phyloP scores from a whole-genome alignment of 495 filamentous ascomycete species.

The Podospora pseudopauciseta region DNA sequence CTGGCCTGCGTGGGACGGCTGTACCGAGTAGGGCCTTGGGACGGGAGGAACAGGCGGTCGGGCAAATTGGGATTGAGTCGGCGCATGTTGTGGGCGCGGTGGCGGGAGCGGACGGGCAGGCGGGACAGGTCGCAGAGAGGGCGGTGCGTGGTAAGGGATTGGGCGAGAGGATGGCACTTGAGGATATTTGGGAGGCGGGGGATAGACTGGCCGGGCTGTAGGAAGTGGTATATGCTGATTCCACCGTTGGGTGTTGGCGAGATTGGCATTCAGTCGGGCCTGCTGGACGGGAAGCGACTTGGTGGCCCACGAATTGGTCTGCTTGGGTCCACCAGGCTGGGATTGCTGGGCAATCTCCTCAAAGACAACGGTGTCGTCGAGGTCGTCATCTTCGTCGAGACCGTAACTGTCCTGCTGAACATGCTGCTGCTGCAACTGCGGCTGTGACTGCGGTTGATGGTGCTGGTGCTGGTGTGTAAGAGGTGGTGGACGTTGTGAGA shows the following conservation, averaged over 20 bases:
- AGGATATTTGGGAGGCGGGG: neutral
- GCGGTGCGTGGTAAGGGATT: conserved; percentile 7
- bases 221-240: conserved; percentile 20
- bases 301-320: neutral
- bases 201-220: conserved; percentile 19
- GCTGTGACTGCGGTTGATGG: conserved; percentile 2
- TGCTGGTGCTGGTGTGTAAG: conserved; percentile 8
- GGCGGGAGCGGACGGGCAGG: conserved; percentile 18
- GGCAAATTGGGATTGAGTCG: conserved; percentile 25
- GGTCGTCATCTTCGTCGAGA: conserved; percentile 33
- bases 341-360: conserved; percentile 21
- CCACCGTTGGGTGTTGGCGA: conserved; percentile 25
- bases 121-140: conserved; percentile 22
- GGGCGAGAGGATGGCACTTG: conserved; percentile 7
- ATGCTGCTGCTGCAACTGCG: neutral
- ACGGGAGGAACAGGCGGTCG: conserved; percentile 14
- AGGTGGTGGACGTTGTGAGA: conserved; percentile 22
- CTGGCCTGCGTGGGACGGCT: conserved; percentile 17
- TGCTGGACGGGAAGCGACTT: conserved; percentile 16
- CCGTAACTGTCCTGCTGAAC: conserved; percentile 16
- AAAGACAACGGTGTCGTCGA: conserved; percentile 32
- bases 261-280: conserved; percentile 13
- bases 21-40: conserved; percentile 17
- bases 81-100: conserved; percentile 6
- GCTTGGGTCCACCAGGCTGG: neutral